Evolutionary conservation across 179 eudicot genomes (phyloP).

Genomic region (Beta corolliflora): DNA sequence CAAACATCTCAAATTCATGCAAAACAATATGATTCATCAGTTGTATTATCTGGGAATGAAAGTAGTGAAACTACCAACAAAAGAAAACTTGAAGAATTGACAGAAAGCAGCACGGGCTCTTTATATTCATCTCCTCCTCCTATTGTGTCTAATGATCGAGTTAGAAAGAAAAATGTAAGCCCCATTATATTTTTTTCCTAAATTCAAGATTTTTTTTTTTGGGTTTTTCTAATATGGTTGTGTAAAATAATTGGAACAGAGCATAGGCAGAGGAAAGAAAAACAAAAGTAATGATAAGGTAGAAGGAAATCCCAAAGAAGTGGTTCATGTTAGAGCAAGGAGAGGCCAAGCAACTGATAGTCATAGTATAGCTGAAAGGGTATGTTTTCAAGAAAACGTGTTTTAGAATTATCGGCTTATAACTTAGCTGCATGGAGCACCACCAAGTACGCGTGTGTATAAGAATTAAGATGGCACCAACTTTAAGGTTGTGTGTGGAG

Average conservation of each 20-base stretch:
- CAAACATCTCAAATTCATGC: conserved; percentile 17
- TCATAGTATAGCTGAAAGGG: conserved; percentile 96
- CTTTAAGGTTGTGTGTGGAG: too few species aligned
- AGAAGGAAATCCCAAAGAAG: conserved; percentile 58
- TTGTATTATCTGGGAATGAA: conserved; percentile 14
- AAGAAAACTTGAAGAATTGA: conserved; percentile 50
- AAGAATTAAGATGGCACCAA: too few species aligned
- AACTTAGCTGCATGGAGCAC: neutral
- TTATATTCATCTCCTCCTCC: conserved; percentile 45
- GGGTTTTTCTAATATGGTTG: neutral
- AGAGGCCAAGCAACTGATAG: conserved; percentile 98
- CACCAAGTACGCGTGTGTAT: too few species aligned
- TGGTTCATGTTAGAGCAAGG: conserved; percentile 86
- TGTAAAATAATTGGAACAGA: conserved; percentile 29
- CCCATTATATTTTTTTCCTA: neutral
- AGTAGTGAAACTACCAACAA: conserved; percentile 31
- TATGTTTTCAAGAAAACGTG: conserved; percentile 10
- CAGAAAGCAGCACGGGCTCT: conserved; percentile 42
- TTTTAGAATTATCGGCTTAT: neutral
- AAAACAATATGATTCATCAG: conserved; percentile 12
- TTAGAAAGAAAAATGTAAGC: conserved; percentile 43
- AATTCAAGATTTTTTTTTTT: neutral
- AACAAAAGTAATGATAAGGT: conserved; percentile 32
- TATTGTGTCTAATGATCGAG: conserved; percentile 33
- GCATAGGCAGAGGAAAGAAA: conserved; percentile 51